Evolutionary conservation across 495 filamentous ascomycete genomes (phyloP).

Genomic region (Trichoderma gamsii): DNA sequence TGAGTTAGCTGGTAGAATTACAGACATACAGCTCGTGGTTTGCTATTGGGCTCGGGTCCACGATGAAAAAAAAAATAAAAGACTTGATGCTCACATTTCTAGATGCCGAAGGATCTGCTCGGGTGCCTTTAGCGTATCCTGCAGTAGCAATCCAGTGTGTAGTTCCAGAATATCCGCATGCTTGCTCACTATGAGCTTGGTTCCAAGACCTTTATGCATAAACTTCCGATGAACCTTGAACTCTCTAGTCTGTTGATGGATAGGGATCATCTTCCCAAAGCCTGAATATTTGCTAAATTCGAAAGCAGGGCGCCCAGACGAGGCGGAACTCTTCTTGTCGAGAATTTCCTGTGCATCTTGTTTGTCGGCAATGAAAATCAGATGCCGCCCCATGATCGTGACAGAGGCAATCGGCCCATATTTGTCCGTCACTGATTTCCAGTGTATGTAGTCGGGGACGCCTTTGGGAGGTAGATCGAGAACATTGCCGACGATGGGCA

Average conservation of each 20-base stretch:
- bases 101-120: slow-evolving; percentile 31
- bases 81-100: slow-evolving; percentile 23
- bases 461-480: slow-evolving; percentile 30
- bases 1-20: background rate
- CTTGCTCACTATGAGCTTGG: background rate
- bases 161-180: slow-evolving; percentile 33
- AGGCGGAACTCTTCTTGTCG: slow-evolving; percentile 21
- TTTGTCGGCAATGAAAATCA: slow-evolving; percentile 24
- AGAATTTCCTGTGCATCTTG: slow-evolving; percentile 22
- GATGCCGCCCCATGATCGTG: slow-evolving; percentile 21
- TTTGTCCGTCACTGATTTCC: slow-evolving; percentile 22
- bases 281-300: background rate
- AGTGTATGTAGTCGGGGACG: slow-evolving; percentile 16
- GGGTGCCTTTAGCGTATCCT: slow-evolving; percentile 29
- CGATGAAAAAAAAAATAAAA: background rate
- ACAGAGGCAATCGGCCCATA: slow-evolving; percentile 23
- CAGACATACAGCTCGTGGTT: too few species aligned
- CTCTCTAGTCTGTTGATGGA: background rate
- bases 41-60: background rate
- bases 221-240: background rate
- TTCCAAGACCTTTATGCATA: background rate
- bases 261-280: background rate
- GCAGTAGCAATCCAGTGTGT: slow-evolving; percentile 31
- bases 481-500: slow-evolving; percentile 10
- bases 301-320: background rate